phyloP scores from a whole-genome alignment of 164 flowering plant genomes.

The Echeveria elegans region DNA sequence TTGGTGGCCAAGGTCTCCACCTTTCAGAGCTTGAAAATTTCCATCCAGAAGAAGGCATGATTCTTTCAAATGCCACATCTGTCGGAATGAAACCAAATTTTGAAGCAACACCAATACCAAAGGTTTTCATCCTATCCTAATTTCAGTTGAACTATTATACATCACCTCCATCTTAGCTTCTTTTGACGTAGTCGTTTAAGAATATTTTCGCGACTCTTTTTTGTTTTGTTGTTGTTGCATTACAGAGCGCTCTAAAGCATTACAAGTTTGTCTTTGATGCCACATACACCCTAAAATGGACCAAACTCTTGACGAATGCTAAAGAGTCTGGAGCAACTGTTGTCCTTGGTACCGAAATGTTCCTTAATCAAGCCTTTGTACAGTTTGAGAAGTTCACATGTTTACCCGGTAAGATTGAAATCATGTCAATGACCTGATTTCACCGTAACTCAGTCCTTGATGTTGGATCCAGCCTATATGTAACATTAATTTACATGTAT shows the following conservation, averaged over 20 bases:
- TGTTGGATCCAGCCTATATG: too few species aligned
- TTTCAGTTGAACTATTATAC: background rate
- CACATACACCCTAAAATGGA: conserved; percentile 26
- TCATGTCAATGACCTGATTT: background rate
- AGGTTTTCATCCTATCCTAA: conserved; percentile 29
- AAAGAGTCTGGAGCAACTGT: conserved; percentile 20
- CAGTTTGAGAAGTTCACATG: conserved; percentile 30
- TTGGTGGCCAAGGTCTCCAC: conserved; percentile 53
- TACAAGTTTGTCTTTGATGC: conserved; percentile 30
- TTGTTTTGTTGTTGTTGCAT: too few species aligned
- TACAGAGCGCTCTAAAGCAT: conserved; percentile 20
- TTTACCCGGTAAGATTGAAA: conserved; percentile 19
- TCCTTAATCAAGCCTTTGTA: conserved; percentile 25
- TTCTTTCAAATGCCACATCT: conserved; percentile 64
- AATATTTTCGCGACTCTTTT: too few species aligned
- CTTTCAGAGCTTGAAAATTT: conserved; percentile 35
- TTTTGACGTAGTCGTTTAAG: background rate
- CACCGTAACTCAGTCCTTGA: too few species aligned
- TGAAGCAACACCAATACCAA: conserved; percentile 47
- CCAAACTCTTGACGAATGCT: conserved; percentile 23
- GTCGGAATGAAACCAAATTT: conserved; percentile 63
- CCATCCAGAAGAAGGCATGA: conserved; percentile 55
- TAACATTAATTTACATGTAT: background rate
- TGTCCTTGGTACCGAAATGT: conserved; percentile 30
- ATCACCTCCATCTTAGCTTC: background rate